A percentile compares a stretch with the other conserved stretches of the same genome.
Conservation (phyloP, 2,329 filamentous ascomycete genomes). For the Thermomyces lanuginosus region DNA sequence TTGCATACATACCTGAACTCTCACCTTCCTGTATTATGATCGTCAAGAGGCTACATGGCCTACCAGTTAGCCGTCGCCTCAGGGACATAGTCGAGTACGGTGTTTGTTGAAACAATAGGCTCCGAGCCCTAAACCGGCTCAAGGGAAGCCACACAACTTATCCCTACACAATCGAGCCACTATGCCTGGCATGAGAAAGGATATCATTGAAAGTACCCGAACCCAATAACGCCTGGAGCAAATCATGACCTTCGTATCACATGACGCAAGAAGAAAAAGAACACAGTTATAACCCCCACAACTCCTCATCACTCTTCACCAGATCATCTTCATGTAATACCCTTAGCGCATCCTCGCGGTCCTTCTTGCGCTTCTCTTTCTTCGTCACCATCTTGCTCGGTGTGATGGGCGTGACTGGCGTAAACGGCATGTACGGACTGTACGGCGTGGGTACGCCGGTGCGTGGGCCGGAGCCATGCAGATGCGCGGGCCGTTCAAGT, state of each 20-base stretch:
- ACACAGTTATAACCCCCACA: constrained; percentile 24
- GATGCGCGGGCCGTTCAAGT: constrained; percentile 26
- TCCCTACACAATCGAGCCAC: too few relatives aligned
- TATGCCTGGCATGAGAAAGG: too few relatives aligned
- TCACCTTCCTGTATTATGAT: too few relatives aligned
- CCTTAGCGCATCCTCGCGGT: constrained; percentile 27
- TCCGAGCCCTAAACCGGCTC: too few relatives aligned
- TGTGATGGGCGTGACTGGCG: constrained; percentile 33
- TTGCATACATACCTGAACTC: too few relatives aligned
- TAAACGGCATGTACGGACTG: constrained; percentile 36
- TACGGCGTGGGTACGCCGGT: constrained; percentile 35
- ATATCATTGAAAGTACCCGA: too few relatives aligned
- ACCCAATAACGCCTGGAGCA: too few relatives aligned
- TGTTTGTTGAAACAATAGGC: too few relatives aligned
- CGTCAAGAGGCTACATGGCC: too few relatives aligned
- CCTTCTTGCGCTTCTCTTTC: constrained; percentile 26
- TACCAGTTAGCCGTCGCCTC: too few relatives aligned
- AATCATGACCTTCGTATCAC: background rate
- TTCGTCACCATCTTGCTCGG: constrained; percentile 31
- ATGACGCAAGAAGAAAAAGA: constrained; percentile 1
- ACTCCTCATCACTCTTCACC: constrained; percentile 29
- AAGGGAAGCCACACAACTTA: too few relatives aligned
- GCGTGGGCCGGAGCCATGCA: constrained; percentile 23
- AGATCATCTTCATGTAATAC: constrained; percentile 32
- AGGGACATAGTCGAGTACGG: too few relatives aligned